phyloP scores from a whole-genome alignment of 2,329 filamentous ascomycete species.

The Elsinoe perseae region DNA sequence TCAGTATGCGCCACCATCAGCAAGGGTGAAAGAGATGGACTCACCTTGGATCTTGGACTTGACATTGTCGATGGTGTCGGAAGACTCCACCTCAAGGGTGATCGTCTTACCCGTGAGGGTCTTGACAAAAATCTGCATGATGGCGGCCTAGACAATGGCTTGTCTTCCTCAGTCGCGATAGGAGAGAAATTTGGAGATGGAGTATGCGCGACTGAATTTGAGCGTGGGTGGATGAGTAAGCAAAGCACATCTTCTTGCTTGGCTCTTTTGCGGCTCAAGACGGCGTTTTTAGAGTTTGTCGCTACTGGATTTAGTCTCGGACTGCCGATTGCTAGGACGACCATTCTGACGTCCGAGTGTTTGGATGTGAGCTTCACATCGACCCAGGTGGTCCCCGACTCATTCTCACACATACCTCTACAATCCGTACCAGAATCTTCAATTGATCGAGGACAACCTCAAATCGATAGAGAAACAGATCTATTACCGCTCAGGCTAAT shows the following conservation, averaged over 20 bases:
- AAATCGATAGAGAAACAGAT: background rate
- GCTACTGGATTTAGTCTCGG: background rate
- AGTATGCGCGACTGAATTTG: background rate
- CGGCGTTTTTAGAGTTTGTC: background rate
- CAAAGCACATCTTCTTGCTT: background rate
- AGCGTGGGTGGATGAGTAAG: conserved; percentile 12
- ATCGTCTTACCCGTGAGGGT: conserved; percentile 99
- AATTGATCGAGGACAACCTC: background rate
- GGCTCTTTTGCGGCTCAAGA: background rate
- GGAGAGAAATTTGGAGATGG: conserved; percentile 13
- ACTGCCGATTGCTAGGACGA: conserved; percentile 4
- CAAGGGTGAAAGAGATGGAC: conserved; percentile 21
- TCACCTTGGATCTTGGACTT: conserved; percentile 86
- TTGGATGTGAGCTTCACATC: background rate
- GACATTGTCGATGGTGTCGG: conserved; percentile 99
- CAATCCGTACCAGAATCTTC: background rate
- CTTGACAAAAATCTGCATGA: conserved; percentile 66
- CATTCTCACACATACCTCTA: background rate
- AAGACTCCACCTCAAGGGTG: conserved; percentile 99
- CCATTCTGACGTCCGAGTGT: conserved; percentile 6
- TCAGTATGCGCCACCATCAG: conserved; percentile 13
- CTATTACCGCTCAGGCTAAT: background rate
- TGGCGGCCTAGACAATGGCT: conserved; percentile 17
- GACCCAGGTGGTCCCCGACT: background rate
- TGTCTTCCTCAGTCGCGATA: conserved; percentile 20